These are phyloP conservation scores for Trifolium repens DNA, from an alignment of 306 rosid genomes.

Conservation along the genomic window DNA sequence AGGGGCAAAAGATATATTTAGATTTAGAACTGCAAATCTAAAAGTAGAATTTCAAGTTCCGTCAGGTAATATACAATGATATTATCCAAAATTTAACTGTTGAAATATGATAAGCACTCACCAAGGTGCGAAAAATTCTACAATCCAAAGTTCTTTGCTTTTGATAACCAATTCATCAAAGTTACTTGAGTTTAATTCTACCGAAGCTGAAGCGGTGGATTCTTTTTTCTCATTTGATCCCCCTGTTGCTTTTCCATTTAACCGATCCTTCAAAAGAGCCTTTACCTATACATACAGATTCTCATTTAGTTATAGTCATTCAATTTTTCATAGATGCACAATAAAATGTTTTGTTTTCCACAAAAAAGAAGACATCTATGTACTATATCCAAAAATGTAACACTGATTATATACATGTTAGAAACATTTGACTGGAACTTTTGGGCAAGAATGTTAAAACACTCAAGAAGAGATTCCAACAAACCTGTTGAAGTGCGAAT, in stretches of 20 bases:
- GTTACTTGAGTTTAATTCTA: constrained; percentile 77
- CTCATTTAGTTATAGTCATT: constrained; percentile 12
- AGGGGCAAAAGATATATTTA: constrained; percentile 24
- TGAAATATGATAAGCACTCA: constrained; percentile 42
- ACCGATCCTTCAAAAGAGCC: constrained; percentile 81
- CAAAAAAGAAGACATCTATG: constrained; percentile 32
- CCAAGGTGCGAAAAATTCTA: constrained; percentile 99
- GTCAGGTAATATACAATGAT: constrained; percentile 18
- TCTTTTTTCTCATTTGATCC: constrained; percentile 81
- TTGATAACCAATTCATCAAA: constrained; percentile 83
- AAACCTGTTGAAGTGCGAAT: constrained; percentile 90
- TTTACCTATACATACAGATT: constrained; percentile 64
- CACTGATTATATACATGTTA: constrained; percentile 26
- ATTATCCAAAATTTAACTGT: constrained; percentile 18
- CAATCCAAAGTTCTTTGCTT: constrained; percentile 98
- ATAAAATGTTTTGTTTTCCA: constrained; percentile 27
- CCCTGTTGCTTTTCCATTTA: constrained; percentile 80
- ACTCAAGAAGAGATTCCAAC: constrained; percentile 14
- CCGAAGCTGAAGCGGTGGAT: constrained; percentile 79
- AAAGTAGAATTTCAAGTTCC: constrained; percentile 21
- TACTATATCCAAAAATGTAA: not conserved
- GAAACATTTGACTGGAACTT: constrained; percentile 22
- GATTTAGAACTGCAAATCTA: constrained; percentile 27
- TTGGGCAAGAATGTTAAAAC: not conserved
- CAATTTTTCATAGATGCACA: not conserved